phyloP scores from a whole-genome alignment of 2,329 filamentous ascomycete species.

The Colletotrichum musae region DNA sequence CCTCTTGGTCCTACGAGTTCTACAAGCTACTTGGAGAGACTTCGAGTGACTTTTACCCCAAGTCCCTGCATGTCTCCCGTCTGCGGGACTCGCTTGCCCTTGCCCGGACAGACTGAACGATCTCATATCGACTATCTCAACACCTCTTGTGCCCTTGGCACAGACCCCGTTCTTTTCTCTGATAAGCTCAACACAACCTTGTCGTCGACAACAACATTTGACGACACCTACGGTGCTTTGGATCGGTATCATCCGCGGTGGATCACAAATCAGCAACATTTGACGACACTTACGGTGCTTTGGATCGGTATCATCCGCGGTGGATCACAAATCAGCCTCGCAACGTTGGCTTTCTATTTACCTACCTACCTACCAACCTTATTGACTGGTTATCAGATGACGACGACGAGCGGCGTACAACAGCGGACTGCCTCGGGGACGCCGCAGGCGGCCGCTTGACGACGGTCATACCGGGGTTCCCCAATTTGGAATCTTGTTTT shows the following conservation, averaged over 20 bases:
- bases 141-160: slow-evolving; percentile 12
- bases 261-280: slow-evolving; percentile 9
- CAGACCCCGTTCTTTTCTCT: neutral
- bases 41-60: slow-evolving; percentile 20
- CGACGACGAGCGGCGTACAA: slow-evolving; percentile 3
- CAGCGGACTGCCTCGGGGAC: too few relatives aligned
- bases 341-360: neutral
- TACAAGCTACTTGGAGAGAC: slow-evolving; percentile 14
- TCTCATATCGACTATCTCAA: neutral
- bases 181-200: slow-evolving; percentile 18
- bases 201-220: neutral
- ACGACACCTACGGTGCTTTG: neutral
- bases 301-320: slow-evolving; percentile 2
- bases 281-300: neutral
- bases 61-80: slow-evolving; percentile 23
- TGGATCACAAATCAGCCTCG: slow-evolving; percentile 13
- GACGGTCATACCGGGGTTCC: too few relatives aligned
- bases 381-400: slow-evolving; percentile 8
- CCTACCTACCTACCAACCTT: neutral
- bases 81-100: neutral
- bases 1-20: slow-evolving; percentile 2
- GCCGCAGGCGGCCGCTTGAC: too few relatives aligned
- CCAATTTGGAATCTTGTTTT: too few relatives aligned
- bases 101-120: neutral
- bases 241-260: slow-evolving; percentile 3